Evolutionary conservation across 208 protist genomes (phyloP), one percentile per base, ranked within the genome.

Genomic region (Crithidia fasciculata): DNA sequence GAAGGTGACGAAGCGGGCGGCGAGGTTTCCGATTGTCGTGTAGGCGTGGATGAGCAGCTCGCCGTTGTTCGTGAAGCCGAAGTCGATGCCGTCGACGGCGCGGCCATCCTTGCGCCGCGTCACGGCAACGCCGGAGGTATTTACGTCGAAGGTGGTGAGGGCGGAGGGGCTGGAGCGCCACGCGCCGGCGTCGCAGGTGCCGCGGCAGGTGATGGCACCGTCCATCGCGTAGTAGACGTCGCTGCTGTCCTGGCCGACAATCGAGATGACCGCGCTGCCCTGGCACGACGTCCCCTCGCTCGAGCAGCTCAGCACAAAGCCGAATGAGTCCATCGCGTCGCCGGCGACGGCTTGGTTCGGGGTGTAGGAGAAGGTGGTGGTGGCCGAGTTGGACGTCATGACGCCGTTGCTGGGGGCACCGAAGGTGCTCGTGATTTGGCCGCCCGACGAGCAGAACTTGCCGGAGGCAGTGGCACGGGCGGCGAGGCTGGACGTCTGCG

Each of bases 1-100:
- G 55, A 97, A 95, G 37, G 89, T 97, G n/a, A 94, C 85, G 71
- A 95, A 97, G 69, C 89, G 88, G 12, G 89, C 85, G 6, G 83
- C 85, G 76, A 97, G 83, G 75, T 93, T 93, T 70, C 85, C 84
- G 66, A 97, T 89, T 5, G 80, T 88, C 18, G 87, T 91, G 71
- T 89, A 89, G 3, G 87, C 86, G 66, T 75, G 81, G 19, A 97
- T 84, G 36, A 91, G 53, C 8, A 97, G 70, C 28, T 87, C 72
- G 15, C 87, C 78, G 36, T 81, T 47, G 36, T 80, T 72, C 5
- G 74, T 88, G 65, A 94, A 82, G 68, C 79, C 73, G 79, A 95
- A 94, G 59, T 86, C 77, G 54, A 97, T 65, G 8, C 57, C 77
- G 64, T 91, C 89, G 2, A 87, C 64, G 18, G 61, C 53, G 47